Conservation (phyloP, 768 basidiomycete genomes). For the Tylopilus balloui region DNA sequence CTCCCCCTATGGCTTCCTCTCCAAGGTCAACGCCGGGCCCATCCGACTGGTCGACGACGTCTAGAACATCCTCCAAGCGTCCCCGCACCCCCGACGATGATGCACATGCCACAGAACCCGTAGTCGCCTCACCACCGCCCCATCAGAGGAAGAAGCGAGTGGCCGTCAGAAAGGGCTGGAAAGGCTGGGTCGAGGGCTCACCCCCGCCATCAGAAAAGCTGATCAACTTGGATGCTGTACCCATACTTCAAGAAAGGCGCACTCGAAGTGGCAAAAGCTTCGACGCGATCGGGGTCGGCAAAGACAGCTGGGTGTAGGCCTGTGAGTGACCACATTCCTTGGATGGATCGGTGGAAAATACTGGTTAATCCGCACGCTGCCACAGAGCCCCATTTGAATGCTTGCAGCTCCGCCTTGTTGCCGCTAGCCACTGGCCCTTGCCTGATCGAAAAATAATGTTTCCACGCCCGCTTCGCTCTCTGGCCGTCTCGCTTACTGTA, state of each 20-base stretch:
- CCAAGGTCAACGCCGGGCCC: slow-evolving; percentile 73
- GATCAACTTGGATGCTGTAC: slow-evolving; percentile 74
- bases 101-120: slow-evolving; percentile 34
- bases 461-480: slow-evolving; percentile 12
- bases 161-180: slow-evolving; percentile 77
- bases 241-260: slow-evolving; percentile 65
- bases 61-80: slow-evolving; percentile 75
- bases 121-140: slow-evolving; percentile 18
- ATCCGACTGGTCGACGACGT: slow-evolving; percentile 67
- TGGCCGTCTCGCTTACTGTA: slow-evolving; percentile 22
- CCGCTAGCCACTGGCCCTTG: not conserved
- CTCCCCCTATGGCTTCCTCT: slow-evolving; percentile 62
- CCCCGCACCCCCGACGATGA: slow-evolving; percentile 71
- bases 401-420: not conserved
- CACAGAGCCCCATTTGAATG: slow-evolving; percentile 2
- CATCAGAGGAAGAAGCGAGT: slow-evolving; percentile 59
- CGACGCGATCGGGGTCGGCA: slow-evolving; percentile 74
- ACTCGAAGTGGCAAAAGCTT: slow-evolving; percentile 85
- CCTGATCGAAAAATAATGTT: slow-evolving; percentile 11
- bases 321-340: slow-evolving; percentile 37
- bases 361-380: slow-evolving; percentile 25
- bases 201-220: slow-evolving; percentile 75
- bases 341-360: slow-evolving; percentile 48
- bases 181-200: slow-evolving; percentile 87
- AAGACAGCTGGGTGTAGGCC: slow-evolving; percentile 68